Conservation (phyloP, 83 land plant species). For the Picea abies region DNA sequence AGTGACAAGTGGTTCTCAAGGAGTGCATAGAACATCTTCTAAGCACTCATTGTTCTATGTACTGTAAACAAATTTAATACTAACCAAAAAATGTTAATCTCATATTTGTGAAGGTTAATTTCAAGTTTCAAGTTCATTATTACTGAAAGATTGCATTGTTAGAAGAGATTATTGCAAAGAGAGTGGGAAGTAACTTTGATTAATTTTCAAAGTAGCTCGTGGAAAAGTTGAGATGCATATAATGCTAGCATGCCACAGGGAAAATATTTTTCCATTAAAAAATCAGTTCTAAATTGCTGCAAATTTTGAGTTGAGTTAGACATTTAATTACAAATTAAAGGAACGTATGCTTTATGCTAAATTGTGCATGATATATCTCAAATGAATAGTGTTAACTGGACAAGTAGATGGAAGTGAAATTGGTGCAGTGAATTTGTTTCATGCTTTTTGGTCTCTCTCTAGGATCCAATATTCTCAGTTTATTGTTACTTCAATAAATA, state of each 20-base stretch:
- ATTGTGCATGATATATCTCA: neutral
- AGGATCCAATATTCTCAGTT: neutral
- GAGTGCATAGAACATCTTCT: no score
- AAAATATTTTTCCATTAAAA: neutral
- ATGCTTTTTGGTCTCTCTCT: neutral
- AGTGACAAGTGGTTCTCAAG: no score
- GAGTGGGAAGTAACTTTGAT: neutral
- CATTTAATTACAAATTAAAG: neutral
- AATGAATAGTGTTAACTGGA: neutral
- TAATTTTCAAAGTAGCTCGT: neutral
- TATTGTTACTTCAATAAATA: neutral
- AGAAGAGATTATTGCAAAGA: neutral
- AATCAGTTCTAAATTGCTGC: neutral
- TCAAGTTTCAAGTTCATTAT: no score
- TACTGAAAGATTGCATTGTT: neutral
- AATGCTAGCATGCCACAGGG: neutral
- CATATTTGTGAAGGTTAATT: no score
- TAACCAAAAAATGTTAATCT: no score
- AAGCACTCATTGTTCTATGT: no score
- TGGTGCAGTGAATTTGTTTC: neutral
- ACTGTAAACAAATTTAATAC: no score
- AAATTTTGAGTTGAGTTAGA: neutral
- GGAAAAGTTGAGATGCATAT: neutral
- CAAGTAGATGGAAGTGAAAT: neutral
- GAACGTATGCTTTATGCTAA: neutral